These are phyloP conservation scores for Diaporthe sp. DNA, from an alignment of 2,329 filamentous ascomycete genomes.

Conservation along the genomic window DNA sequence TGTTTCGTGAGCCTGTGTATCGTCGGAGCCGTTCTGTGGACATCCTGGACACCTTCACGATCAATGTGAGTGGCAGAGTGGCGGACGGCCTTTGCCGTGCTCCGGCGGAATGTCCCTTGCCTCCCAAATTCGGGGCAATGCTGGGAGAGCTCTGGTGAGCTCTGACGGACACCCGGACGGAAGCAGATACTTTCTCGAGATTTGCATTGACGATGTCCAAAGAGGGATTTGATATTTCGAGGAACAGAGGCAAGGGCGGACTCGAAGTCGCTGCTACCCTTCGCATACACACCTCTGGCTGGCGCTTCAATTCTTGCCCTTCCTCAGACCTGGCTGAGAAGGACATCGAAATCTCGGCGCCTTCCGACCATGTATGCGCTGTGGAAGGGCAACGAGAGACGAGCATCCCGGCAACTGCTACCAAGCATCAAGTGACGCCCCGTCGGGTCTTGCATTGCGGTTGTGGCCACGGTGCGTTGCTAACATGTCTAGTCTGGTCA, in stretches of 20 bases:
- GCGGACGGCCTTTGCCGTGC: background rate
- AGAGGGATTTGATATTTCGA: background rate
- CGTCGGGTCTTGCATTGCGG: background rate
- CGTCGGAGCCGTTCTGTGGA: slow-evolving; percentile 21
- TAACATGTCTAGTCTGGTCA: background rate
- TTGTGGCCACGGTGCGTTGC: background rate
- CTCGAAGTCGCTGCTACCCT: background rate
- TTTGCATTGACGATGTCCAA: background rate
- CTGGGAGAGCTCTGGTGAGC: background rate
- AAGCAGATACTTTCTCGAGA: background rate
- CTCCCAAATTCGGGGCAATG: too few relatives aligned
- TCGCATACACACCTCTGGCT: background rate
- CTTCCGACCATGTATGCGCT: slow-evolving; percentile 20
- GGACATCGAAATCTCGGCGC: background rate
- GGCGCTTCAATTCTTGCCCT: background rate
- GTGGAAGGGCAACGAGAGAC: background rate
- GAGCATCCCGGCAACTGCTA: background rate
- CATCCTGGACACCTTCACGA: background rate
- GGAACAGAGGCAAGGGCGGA: background rate
- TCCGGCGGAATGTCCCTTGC: background rate
- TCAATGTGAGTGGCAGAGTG: background rate
- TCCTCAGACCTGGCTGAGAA: background rate
- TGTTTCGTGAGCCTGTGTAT: slow-evolving; percentile 9
- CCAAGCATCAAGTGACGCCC: slow-evolving; percentile 7
- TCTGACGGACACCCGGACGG: background rate